Percentiles rank a stretch among this genome's conserved stretches.
phyloP scores from a whole-genome alignment of 2,329 filamentous ascomycete species.

The Capronia epimyces region DNA sequence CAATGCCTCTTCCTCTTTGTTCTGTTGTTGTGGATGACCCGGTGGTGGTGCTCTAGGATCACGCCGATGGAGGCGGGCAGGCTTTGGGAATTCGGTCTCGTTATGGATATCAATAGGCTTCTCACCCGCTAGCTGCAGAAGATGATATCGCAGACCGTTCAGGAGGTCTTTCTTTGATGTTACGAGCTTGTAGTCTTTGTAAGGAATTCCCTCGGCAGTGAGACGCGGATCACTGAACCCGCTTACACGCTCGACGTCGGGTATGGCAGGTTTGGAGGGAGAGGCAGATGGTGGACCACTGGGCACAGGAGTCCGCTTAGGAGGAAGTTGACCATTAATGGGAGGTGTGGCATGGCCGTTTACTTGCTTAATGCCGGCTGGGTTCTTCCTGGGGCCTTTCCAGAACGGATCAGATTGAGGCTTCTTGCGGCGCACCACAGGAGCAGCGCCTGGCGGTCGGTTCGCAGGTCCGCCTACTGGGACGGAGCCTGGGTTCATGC shows the following conservation, averaged over 20 bases:
- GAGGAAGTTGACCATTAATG: slow-evolving; percentile 14
- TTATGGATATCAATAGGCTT: slow-evolving; percentile 63
- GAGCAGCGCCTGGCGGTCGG: slow-evolving; percentile 12
- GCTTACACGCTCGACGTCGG: slow-evolving; percentile 23
- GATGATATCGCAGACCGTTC: slow-evolving; percentile 76
- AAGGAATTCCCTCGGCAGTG: slow-evolving; percentile 29
- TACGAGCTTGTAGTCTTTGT: slow-evolving; percentile 62
- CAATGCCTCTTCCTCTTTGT: slow-evolving; percentile 31
- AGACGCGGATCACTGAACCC: slow-evolving; percentile 28
- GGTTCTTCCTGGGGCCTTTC: slow-evolving; percentile 16
- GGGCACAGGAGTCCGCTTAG: slow-evolving; percentile 6
- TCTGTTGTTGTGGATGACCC: slow-evolving; percentile 30
- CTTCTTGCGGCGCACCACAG: slow-evolving; percentile 23
- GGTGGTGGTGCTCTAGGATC: slow-evolving; percentile 67
- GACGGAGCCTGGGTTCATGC: slow-evolving; percentile 22
- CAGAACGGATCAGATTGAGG: slow-evolving; percentile 25
- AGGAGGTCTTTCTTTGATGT: slow-evolving; percentile 76
- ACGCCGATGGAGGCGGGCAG: slow-evolving; percentile 81
- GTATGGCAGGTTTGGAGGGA: slow-evolving; percentile 10
- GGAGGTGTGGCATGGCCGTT: slow-evolving; percentile 23
- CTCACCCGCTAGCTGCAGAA: slow-evolving; percentile 72
- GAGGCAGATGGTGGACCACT: slow-evolving; percentile 8
- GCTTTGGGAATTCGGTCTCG: slow-evolving; percentile 76
- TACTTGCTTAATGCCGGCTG: slow-evolving; percentile 3
- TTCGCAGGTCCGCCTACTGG: slow-evolving; percentile 16